phyloP scores from a whole-genome alignment of 2,329 filamentous ascomycete species.

The Phialophora verrucosa region DNA sequence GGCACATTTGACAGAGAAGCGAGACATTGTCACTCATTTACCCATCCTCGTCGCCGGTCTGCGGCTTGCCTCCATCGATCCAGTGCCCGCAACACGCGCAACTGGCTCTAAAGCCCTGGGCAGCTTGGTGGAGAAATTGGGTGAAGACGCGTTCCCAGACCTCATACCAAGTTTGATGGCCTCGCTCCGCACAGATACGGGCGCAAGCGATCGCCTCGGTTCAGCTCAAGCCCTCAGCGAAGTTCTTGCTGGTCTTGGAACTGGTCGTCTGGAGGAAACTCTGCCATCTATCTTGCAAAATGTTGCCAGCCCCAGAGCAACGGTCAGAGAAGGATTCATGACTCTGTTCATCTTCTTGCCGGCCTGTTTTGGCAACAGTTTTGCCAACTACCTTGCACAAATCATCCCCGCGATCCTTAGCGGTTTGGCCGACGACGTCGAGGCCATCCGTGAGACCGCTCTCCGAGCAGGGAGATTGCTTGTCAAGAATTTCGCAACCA shows the following conservation, averaged over 20 bases:
- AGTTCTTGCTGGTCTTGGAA: slow-evolving; percentile 93
- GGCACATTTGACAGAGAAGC: slow-evolving; percentile 94
- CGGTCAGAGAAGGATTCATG: slow-evolving; percentile 98
- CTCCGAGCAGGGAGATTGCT: slow-evolving; percentile 89
- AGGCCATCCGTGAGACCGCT: slow-evolving; percentile 96
- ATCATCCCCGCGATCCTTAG: slow-evolving; percentile 95
- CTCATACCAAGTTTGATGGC: slow-evolving; percentile 98
- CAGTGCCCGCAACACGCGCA: slow-evolving; percentile 92
- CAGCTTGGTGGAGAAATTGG: slow-evolving; percentile 96
- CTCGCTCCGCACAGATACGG: slow-evolving; percentile 95
- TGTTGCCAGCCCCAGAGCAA: slow-evolving; percentile 84
- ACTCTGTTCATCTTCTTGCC: slow-evolving; percentile 98
- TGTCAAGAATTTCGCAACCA: slow-evolving; percentile 97
- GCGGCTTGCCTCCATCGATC: slow-evolving; percentile 87
- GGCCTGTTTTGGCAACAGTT: slow-evolving; percentile 98
- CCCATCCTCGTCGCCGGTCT: slow-evolving; percentile 91
- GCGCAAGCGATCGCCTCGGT: slow-evolving; percentile 92
- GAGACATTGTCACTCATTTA: slow-evolving; percentile 87
- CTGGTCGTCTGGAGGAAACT: slow-evolving; percentile 89
- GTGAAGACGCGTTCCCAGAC: slow-evolving; percentile 94
- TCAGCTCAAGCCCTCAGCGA: slow-evolving; percentile 96
- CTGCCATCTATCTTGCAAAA: slow-evolving; percentile 96
- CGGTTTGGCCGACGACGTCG: slow-evolving; percentile 92
- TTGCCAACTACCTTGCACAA: slow-evolving; percentile 90
- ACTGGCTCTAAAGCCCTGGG: slow-evolving; percentile 95